These are phyloP conservation scores for Voacanga thouarsii DNA, from an alignment of 257 asterid species.

Conservation along the genomic window DNA sequence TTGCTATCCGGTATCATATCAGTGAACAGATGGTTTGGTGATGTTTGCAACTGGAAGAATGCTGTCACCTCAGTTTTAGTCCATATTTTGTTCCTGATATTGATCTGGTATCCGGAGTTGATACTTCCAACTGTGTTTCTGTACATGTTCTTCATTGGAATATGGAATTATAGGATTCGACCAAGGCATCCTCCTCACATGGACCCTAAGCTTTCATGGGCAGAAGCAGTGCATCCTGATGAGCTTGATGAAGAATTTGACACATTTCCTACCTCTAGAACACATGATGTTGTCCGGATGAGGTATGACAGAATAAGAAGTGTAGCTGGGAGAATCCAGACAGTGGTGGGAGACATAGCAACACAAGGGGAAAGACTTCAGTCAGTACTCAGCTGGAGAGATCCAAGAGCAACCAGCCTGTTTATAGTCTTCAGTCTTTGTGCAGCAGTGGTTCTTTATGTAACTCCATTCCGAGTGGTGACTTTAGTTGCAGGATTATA, in stretches of 20 bases:
- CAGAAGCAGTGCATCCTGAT: conserved; percentile 59
- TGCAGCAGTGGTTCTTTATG: conserved; percentile 55
- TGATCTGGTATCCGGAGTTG: conserved; percentile 65
- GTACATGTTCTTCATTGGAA: conserved; percentile 55
- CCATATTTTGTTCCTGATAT: conserved; percentile 56
- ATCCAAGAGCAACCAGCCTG: conserved; percentile 69
- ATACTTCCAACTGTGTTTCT: conserved; percentile 59
- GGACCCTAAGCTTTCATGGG: conserved; percentile 72
- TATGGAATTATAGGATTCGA: conserved; percentile 64
- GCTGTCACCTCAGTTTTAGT: conserved; percentile 55
- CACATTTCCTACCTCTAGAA: conserved; percentile 55
- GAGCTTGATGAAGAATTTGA: conserved; percentile 81
- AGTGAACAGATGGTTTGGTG: conserved; percentile 45
- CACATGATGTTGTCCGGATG: conserved; percentile 46
- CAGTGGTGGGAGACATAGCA: conserved; percentile 69
- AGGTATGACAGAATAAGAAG: conserved; percentile 74
- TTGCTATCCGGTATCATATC: conserved; percentile 49
- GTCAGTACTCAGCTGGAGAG: conserved; percentile 68
- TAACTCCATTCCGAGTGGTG: conserved; percentile 49
- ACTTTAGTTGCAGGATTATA: conserved; percentile 49
- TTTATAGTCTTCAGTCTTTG: conserved; percentile 53
- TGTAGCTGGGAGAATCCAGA: conserved; percentile 75
- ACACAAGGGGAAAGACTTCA: conserved; percentile 75
- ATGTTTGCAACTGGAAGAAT: conserved; percentile 58
- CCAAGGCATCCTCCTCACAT: conserved; percentile 68